Conservation (phyloP, 176 grass and related monocot species). For the Triticum timopheevii region DNA sequence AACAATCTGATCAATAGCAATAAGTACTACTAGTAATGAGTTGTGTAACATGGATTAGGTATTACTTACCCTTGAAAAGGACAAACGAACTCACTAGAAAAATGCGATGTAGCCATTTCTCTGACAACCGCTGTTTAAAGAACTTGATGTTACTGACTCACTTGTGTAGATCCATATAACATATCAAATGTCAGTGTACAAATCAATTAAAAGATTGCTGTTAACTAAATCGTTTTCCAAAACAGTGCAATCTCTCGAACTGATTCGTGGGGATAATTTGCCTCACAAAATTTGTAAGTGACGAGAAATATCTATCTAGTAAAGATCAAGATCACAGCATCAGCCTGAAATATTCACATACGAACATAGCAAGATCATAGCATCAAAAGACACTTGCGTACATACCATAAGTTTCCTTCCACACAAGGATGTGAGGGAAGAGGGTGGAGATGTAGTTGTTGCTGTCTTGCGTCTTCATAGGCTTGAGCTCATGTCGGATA, state of each 20-base stretch:
- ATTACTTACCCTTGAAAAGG: not conserved
- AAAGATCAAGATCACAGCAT: conserved; percentile 9
- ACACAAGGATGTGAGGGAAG: conserved; percentile 59
- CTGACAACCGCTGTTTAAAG: not conserved
- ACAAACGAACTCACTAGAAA: not conserved
- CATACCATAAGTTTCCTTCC: conserved; percentile 68
- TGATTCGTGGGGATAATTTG: not conserved
- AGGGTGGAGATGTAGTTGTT: conserved; percentile 45
- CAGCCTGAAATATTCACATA: not conserved
- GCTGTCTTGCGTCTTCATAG: conserved; percentile 3
- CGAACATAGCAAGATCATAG: not conserved
- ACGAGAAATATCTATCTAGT: not conserved
- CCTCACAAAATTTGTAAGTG: not conserved
- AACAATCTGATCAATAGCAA: not conserved
- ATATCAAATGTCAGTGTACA: not conserved
- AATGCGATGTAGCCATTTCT: not conserved
- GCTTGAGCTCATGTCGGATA: conserved; percentile 38
- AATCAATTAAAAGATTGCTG: not conserved
- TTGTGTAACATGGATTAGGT: conserved; percentile 4
- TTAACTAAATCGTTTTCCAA: not conserved
- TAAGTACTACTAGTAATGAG: not conserved
- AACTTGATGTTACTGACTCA: not conserved
- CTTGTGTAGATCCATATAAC: not conserved
- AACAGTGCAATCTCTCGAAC: not conserved
- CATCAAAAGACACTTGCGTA: conserved; percentile 5